Base-by-base conservation (phyloP, 176 grass and related monocot genomes). In the Tuctoria greenei region DNA sequence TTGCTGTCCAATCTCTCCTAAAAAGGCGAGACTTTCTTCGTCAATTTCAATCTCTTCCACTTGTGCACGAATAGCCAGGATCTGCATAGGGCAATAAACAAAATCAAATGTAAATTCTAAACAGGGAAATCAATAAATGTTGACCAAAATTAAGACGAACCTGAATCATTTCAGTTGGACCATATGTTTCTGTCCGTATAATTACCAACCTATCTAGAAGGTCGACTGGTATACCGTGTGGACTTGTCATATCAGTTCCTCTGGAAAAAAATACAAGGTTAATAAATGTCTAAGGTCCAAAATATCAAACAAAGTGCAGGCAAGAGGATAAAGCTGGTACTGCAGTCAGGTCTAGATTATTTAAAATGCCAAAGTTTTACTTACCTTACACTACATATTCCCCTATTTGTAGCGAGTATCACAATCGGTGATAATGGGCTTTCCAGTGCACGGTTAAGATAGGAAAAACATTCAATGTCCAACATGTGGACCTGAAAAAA, bases 161-260 rank as follows among this genome's bases (percentile, higher is more conserved):
- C 89, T 99, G 89, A 71, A 95, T 99, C 95, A 90, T 90, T 86
- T 99, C 85, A 1, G 92, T 95, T 39, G 91, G 91, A 9, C 89
- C 87, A 84, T 95, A 95, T 43, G 89, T 99, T 88, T 99, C 89
- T 71, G 95, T 95, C 52, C 91, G 76, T 82, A 90, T 82, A 44
- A 92, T 99, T 56, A 99, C 95, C 77, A 99, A 61, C 61, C 91
- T 90, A 87, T 99, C 95, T 55, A 99, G 77, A 84, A 99, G 86
- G 69, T 99, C 91, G 20, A 99, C 89, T 27, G 95, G 91, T 78
- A 99, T 88, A 54, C 95, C 95, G 41, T 99, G 95, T 7, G 91
- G 95, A 70, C 95, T 99, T 65, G 84, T 84, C 91, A 95, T 99
- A 71, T 95, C 95, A 67, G 91, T 95, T 92, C 95, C 95, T 86